phyloP scores from a whole-genome alignment of 768 basidiomycete species.

The Naganishia friedmannii region DNA sequence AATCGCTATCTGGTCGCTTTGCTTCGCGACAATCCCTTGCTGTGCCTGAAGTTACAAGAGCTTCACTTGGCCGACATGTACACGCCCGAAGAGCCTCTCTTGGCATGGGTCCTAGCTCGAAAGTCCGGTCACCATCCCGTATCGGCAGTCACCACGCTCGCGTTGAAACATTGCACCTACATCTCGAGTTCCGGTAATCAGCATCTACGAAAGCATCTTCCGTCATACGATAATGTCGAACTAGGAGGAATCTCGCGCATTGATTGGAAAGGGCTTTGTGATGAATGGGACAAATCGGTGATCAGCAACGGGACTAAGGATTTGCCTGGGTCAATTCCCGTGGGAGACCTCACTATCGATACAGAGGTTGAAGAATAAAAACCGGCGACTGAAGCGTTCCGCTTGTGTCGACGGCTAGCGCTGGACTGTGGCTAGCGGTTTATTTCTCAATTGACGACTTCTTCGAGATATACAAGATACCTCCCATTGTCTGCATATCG shows the following conservation, averaged over 20 bases:
- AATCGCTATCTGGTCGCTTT: neutral
- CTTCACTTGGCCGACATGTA: neutral
- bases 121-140: neutral
- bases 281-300: neutral
- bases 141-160: neutral
- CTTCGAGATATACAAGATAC: too few species aligned
- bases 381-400: neutral
- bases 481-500: too few species aligned
- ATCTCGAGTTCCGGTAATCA: neutral
- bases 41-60: neutral
- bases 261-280: conserved; percentile 2
- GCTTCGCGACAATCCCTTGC: neutral
- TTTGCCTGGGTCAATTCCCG: neutral
- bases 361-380: neutral
- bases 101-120: neutral
- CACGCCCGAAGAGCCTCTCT: neutral
- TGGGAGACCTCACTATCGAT: neutral
- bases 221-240: neutral
- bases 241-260: neutral
- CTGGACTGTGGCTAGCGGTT: neutral
- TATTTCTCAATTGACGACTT: neutral
- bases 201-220: neutral
- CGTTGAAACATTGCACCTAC: conserved; percentile 2
- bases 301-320: neutral
- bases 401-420: neutral